Conservation (phyloP, 2,329 filamentous ascomycete species). For the Fusarium sp. region DNA sequence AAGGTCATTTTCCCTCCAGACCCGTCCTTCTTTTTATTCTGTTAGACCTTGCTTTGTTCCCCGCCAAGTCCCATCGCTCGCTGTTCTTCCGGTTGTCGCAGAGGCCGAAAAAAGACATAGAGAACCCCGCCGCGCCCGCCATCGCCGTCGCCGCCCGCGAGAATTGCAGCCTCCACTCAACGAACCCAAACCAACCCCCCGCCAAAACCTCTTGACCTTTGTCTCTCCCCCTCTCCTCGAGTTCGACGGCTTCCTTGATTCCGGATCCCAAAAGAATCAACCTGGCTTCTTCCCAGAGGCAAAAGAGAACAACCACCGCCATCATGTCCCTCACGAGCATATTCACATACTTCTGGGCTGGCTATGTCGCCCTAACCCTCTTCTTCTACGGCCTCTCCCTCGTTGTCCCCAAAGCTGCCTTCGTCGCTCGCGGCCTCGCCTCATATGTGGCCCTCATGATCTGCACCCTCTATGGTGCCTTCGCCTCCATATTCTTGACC, state of each 20-base stretch:
- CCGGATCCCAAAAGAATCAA: background rate
- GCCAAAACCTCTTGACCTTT: constrained; percentile 31
- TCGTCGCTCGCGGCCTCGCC: constrained; percentile 78
- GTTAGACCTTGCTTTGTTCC: background rate
- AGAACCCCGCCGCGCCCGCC: constrained; percentile 31
- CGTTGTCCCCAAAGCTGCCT: constrained; percentile 72
- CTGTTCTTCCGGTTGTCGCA: background rate
- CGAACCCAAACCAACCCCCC: constrained; percentile 34
- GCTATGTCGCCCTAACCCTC: constrained; percentile 67
- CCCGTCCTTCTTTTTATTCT: background rate
- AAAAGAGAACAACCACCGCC: background rate
- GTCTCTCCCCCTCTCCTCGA: background rate
- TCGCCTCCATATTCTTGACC: constrained; percentile 81
- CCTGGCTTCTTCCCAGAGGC: background rate
- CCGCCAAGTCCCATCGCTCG: background rate
- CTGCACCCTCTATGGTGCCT: constrained; percentile 80
- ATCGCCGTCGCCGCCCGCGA: constrained; percentile 10
- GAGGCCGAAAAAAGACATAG: background rate
- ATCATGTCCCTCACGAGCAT: constrained; percentile 58
- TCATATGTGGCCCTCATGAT: constrained; percentile 75
- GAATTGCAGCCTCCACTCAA: constrained; percentile 20
- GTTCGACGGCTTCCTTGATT: background rate
- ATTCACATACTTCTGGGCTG: constrained; percentile 64
- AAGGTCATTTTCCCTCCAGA: background rate
- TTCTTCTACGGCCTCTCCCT: constrained; percentile 75